phyloP scores from a whole-genome alignment of 805 yeast species.

The Candida palmyrensis region DNA sequence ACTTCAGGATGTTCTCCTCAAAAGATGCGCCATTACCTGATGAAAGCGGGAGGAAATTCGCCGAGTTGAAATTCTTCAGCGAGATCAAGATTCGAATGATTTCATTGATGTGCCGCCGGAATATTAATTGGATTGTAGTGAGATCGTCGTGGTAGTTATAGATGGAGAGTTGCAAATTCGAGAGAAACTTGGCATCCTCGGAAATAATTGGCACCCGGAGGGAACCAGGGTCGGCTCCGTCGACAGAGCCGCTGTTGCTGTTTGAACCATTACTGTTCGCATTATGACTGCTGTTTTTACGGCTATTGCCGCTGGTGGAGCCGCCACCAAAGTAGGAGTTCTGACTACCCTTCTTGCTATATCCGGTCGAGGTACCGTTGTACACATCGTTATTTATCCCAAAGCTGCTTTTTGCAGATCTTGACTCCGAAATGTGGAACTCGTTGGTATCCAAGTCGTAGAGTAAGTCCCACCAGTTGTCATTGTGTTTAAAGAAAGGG shows the following conservation, averaged over 20 bases:
- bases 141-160: slow-evolving; percentile 42
- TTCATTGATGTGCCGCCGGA: slow-evolving; percentile 42
- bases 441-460: slow-evolving; percentile 54
- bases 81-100: slow-evolving; percentile 33
- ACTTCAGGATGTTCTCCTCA: slow-evolving; percentile 12
- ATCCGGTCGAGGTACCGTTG: too few relatives aligned
- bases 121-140: slow-evolving; percentile 38
- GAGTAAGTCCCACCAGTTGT: slow-evolving; percentile 54
- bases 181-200: slow-evolving; percentile 41
- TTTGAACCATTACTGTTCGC: too few relatives aligned
- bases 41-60: slow-evolving; percentile 8
- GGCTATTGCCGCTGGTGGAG: too few relatives aligned
- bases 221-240: slow-evolving; percentile 6
- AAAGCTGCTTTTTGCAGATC: neutral
- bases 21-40: slow-evolving; percentile 4
- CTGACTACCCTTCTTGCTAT: too few relatives aligned
- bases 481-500: slow-evolving; percentile 52
- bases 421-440: slow-evolving; percentile 13
- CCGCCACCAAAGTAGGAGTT: too few relatives aligned
- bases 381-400: neutral
- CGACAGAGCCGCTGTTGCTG: too few relatives aligned
- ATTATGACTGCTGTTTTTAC: too few relatives aligned
- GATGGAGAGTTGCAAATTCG: slow-evolving; percentile 37
- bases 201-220: slow-evolving; percentile 34
- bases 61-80: slow-evolving; percentile 28